Evolutionary conservation across 2,329 filamentous ascomycete genomes (phyloP).

Genomic region (Juglanconis oblonga): DNA sequence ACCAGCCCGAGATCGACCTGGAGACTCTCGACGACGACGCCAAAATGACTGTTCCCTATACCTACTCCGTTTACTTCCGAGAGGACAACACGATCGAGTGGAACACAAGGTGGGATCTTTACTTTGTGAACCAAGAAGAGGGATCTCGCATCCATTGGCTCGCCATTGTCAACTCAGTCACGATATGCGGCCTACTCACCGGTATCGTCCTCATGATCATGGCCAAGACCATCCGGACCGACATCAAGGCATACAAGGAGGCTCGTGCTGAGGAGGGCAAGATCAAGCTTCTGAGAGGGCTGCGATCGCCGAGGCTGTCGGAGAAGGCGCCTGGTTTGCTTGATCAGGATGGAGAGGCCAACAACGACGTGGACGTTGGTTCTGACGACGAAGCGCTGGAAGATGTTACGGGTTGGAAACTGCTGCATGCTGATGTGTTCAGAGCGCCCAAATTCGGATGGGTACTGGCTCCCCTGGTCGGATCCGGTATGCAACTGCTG

Average conservation of each 20-base stretch:
- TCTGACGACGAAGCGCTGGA: constrained; percentile 73
- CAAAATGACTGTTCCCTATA: constrained; percentile 73
- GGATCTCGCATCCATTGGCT: constrained; percentile 82
- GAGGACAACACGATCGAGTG: constrained; percentile 79
- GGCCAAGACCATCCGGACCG: constrained; percentile 71
- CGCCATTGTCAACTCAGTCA: constrained; percentile 81
- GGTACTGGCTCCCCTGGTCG: constrained; percentile 75
- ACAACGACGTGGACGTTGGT: constrained; percentile 51
- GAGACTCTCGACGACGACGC: constrained; percentile 59
- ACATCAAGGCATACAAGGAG: constrained; percentile 74
- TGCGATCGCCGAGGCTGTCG: constrained; percentile 37
- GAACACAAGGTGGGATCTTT: constrained; percentile 82
- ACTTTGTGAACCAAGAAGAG: constrained; percentile 85
- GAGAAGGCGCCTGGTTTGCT: constrained; percentile 60
- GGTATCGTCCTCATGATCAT: constrained; percentile 79
- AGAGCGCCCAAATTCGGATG: constrained; percentile 67
- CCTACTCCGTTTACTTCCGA: constrained; percentile 87
- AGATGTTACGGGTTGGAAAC: constrained; percentile 83
- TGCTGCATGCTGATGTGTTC: constrained; percentile 86
- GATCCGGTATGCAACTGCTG: constrained; percentile 81
- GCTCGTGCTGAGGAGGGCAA: constrained; percentile 65
- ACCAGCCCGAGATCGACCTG: constrained; percentile 52
- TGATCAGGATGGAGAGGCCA: constrained; percentile 54
- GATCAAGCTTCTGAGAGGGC: constrained; percentile 46
- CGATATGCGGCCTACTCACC: constrained; percentile 76